A percentile compares a stretch with the other conserved stretches of the same genome.
These are phyloP conservation scores for Fusarium citri DNA, from an alignment of 2,329 filamentous ascomycete species.

Conservation along the genomic window DNA sequence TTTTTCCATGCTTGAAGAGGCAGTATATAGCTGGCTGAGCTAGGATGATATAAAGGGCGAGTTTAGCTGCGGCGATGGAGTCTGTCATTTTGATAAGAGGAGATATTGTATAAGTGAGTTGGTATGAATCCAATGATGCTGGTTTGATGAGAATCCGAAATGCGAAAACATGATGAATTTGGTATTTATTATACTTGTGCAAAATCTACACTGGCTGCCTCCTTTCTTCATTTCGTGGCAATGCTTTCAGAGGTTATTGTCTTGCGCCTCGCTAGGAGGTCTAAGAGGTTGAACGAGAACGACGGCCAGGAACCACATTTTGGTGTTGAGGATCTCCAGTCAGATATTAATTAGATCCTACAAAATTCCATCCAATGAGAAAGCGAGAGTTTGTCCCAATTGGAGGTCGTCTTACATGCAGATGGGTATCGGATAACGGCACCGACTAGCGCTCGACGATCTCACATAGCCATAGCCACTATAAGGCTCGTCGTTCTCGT, in stretches of 20 bases:
- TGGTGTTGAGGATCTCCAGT: not conserved
- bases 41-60: constrained; percentile 13
- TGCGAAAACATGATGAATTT: not conserved
- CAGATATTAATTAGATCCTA: not conserved
- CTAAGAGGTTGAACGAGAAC: not conserved
- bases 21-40: constrained; percentile 15
- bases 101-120: not conserved
- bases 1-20: constrained; percentile 23
- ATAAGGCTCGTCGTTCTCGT: constrained; percentile 4
- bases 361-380: not conserved
- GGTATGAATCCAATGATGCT: not conserved
- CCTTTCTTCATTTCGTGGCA: not conserved
- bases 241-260: not conserved
- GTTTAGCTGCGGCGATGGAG: constrained; percentile 7
- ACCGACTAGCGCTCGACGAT: not conserved
- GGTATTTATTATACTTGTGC: constrained; percentile 6
- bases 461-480: not conserved
- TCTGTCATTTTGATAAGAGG: constrained; percentile 7
- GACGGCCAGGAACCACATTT: not conserved
- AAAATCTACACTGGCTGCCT: not conserved
- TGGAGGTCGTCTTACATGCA: not conserved
- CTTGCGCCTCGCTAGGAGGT: not conserved
- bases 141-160: not conserved
- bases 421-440: not conserved
- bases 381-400: not conserved